These are phyloP conservation scores for Sporisorium scitamineum DNA, from an alignment of 1,284 basidiomycete genomes.

Conservation along the genomic window DNA sequence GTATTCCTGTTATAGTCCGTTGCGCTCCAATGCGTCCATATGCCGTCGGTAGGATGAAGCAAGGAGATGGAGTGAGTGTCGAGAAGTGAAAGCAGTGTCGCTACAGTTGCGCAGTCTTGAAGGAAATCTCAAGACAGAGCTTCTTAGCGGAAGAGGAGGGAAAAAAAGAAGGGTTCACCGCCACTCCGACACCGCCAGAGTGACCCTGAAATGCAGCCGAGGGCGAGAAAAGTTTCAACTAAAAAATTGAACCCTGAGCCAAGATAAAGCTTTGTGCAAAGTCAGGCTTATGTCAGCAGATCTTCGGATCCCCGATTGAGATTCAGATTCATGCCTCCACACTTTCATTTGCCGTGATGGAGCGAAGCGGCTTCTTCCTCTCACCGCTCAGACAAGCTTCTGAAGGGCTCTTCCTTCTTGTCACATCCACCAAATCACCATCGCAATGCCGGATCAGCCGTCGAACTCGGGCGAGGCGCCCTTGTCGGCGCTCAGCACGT, in stretches of 20 bases:
- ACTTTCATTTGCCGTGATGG: neutral
- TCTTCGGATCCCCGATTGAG: no score
- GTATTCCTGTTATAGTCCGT: neutral
- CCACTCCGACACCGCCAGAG: no score
- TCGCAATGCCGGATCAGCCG: conserved; percentile 14
- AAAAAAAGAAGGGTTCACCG: conserved; percentile 14
- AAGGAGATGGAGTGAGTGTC: neutral
- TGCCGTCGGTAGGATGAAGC: neutral
- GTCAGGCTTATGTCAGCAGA: no score
- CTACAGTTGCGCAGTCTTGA: neutral
- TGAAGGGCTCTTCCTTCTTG: no score
- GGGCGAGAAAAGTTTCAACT: no score
- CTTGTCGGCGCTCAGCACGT: conserved; percentile 33
- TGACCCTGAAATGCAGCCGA: neutral
- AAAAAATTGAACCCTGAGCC: conserved; percentile 22
- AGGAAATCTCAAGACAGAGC: neutral
- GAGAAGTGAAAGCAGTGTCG: neutral
- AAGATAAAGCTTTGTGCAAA: conserved; percentile 1
- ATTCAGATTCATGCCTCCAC: neutral
- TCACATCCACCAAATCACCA: neutral
- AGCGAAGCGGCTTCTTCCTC: neutral
- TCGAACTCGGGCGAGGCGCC: conserved; percentile 22
- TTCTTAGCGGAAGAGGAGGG: neutral
- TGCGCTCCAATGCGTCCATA: neutral
- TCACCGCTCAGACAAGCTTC: no score